Percentiles rank a stretch among this genome's conserved stretches.
Evolutionary conservation across 768 basidiomycete species (phyloP).

Genomic region (Hortiboletus flavorubellus): DNA sequence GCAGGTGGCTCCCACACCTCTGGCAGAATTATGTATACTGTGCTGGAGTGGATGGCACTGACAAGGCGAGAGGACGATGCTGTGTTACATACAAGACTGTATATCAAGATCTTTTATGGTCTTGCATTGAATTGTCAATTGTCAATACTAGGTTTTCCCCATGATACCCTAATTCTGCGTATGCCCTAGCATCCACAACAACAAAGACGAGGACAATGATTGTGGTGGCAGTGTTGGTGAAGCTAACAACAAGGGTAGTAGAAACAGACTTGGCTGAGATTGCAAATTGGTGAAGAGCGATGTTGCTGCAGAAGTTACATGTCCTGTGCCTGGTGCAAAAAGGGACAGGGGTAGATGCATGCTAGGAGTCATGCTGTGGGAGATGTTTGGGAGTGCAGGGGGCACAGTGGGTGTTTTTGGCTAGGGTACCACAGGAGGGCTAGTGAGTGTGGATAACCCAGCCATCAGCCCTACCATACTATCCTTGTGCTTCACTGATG

Average conservation of each 20-base stretch:
- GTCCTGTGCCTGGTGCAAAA: constrained; percentile 18
- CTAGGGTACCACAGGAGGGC: constrained; percentile 5
- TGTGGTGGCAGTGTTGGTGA: constrained; percentile 17
- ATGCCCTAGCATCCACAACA: constrained; percentile 24
- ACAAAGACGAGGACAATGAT: constrained; percentile 21
- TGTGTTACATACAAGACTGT: no score
- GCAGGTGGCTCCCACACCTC: no score
- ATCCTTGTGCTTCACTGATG: constrained; percentile 26
- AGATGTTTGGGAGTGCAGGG: constrained; percentile 4
- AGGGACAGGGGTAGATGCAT: constrained; percentile 31
- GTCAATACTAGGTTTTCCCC: no score
- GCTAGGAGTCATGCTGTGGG: constrained; percentile 31
- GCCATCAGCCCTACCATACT: constrained; percentile 4
- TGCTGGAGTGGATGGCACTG: no score
- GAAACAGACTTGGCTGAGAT: constrained; percentile 30
- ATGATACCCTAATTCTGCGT: constrained; percentile 8
- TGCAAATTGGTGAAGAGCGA: constrained; percentile 21
- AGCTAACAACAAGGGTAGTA: constrained; percentile 17
- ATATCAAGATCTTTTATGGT: no score
- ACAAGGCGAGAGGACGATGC: no score
- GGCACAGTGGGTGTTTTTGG: constrained; percentile 21
- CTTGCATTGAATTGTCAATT: no score
- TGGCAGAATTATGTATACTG: no score
- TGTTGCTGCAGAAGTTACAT: constrained; percentile 9
- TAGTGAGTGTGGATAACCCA: constrained; percentile 10